Evolutionary conservation across 192 early-diverging fungal species (phyloP).

Genomic region (Funneliformis mosseae): DNA sequence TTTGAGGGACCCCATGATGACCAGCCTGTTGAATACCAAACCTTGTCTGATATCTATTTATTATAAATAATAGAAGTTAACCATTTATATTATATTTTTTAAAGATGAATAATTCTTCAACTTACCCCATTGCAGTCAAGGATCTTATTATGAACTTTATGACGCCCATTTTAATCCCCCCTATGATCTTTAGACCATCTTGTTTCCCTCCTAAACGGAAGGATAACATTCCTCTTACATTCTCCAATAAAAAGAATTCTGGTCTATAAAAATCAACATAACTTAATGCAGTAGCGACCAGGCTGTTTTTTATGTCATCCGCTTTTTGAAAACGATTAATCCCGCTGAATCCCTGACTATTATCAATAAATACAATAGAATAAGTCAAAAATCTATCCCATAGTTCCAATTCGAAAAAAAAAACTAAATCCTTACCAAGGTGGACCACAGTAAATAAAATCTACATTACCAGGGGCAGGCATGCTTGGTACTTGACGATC

Average conservation of each 20-base stretch:
- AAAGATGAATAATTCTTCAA: neutral
- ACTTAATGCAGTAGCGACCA: slow-evolving; percentile 63
- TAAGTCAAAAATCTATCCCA: slow-evolving; percentile 15
- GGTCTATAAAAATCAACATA: slow-evolving; percentile 75
- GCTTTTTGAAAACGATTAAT: slow-evolving; percentile 63
- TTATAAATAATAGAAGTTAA: slow-evolving; percentile 10
- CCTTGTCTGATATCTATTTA: slow-evolving; percentile 57
- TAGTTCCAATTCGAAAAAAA: slow-evolving; percentile 18
- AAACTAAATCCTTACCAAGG: slow-evolving; percentile 53
- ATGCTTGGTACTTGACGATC: slow-evolving; percentile 49
- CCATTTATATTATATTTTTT: slow-evolving; percentile 3
- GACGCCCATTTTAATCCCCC: slow-evolving; percentile 64
- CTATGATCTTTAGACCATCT: slow-evolving; percentile 50
- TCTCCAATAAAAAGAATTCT: slow-evolving; percentile 68
- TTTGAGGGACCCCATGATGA: slow-evolving; percentile 64
- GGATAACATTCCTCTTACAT: slow-evolving; percentile 62
- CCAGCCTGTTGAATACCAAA: slow-evolving; percentile 69
- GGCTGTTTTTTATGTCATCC: slow-evolving; percentile 67
- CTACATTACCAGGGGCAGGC: slow-evolving; percentile 63
- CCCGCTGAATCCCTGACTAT: slow-evolving; percentile 64
- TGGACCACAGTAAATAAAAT: slow-evolving; percentile 76
- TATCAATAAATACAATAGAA: neutral
- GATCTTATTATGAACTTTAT: slow-evolving; percentile 68
- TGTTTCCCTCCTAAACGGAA: slow-evolving; percentile 65
- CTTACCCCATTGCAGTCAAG: slow-evolving; percentile 60